Base-by-base conservation (phyloP, 495 filamentous ascomycete genomes). In the Trichoderma erinaceum region DNA sequence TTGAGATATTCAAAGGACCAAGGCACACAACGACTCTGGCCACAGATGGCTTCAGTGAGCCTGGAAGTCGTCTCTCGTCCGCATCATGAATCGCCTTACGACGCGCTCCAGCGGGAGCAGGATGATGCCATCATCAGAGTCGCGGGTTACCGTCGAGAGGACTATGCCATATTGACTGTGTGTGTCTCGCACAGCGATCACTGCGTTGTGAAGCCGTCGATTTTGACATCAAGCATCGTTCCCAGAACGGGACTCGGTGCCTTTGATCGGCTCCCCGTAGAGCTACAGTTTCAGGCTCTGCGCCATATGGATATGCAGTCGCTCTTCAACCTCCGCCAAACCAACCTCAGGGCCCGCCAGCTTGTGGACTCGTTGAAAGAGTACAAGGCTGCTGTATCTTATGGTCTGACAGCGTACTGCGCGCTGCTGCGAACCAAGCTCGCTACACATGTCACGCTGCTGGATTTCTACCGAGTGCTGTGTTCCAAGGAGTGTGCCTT, bases 401-500 rank as follows among this genome's bases (percentile, higher is more conserved):
- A 61, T 21, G 56, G 56, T 2, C 56, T 61, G 23, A 61, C 25
- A 10, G 56, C 56, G 6, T 61, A 29, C 56, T 61, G 56, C 16
- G 56, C 56, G 56, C 27, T 61, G 56, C 56, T 61, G 56, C 56
- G 56, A 25, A 61, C 13, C 23, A 61, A 18, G 25, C 56, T 61
- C 27, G 56, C 56, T 10, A n/a, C 23, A 11, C 56, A 61, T 25
- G 56, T 61, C 56, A 61, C 23, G 10, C 27, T 61, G 56, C 56
- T 61, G 56, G 56, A 32, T 18, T 61, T 61, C 16, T 61, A 61
- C 27, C 4, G 56, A 13, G 23, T 61, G 23, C 56, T 61, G 56
- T 61, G 56, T 25, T 61, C 56, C 56, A 11, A 61, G 25, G 56
- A 61, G 10, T 61, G 56, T 61, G 56, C 56, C 56, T 61, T 61